phyloP scores from a whole-genome alignment of 768 basidiomycete species.

The Hortiboletus campestris region DNA sequence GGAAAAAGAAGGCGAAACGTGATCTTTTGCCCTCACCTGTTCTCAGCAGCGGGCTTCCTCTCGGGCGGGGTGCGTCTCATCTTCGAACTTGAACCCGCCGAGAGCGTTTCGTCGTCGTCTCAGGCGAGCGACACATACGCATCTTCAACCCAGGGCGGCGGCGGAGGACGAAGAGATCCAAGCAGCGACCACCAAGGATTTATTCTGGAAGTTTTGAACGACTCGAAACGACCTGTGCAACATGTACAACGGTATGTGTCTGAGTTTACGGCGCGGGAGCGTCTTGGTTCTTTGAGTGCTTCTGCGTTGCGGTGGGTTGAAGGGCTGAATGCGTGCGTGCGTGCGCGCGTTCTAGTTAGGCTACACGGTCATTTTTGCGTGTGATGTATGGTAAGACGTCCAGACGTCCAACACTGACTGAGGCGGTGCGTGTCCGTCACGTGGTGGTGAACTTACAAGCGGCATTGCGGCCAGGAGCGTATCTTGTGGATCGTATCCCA shows the following conservation, averaged over 20 bases:
- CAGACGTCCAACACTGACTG: conserved; percentile 11
- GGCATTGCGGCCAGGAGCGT: conserved; percentile 33
- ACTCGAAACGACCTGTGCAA: conserved; percentile 8
- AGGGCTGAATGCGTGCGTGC: background rate
- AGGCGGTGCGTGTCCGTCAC: conserved; percentile 16
- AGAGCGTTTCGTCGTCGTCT: conserved; percentile 54
- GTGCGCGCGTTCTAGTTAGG: conserved; percentile 12
- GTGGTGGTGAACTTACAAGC: conserved; percentile 21
- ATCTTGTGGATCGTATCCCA: conserved; percentile 34
- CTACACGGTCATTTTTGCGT: conserved; percentile 20
- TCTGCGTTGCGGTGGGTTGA: background rate
- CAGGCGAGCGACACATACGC: conserved; percentile 49
- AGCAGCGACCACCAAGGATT: conserved; percentile 27
- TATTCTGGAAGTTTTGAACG: conserved; percentile 20
- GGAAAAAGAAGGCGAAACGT: conserved; percentile 53
- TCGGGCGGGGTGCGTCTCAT: conserved; percentile 55
- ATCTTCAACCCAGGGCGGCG: conserved; percentile 50
- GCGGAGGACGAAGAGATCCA: conserved; percentile 45
- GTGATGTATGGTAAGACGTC: conserved; percentile 28
- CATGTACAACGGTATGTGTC: conserved; percentile 18
- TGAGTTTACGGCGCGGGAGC: background rate
- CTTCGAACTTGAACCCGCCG: conserved; percentile 45
- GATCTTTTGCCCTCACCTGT: conserved; percentile 45
- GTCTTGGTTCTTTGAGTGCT: background rate
- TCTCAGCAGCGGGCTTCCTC: conserved; percentile 53